Base-by-base conservation (phyloP, 2,329 filamentous ascomycete genomes). In the Scytalidium sp. region DNA sequence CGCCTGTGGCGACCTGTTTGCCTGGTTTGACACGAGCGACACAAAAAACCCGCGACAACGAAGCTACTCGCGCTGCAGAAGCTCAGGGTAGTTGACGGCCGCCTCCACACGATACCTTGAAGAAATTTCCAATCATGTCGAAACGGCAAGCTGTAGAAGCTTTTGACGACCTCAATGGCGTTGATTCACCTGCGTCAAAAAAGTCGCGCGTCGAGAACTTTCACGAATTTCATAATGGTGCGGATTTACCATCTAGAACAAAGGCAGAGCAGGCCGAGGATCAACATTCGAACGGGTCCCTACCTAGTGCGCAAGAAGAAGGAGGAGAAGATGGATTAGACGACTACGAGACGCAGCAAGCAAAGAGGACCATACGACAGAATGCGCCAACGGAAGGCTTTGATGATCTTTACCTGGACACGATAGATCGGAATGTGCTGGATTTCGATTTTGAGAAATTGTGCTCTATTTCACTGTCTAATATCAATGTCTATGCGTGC, bases 371-470 rank as follows among this genome's bases (percentile, higher is more conserved):
- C 19, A 75, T 75, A 57, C 83, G 90, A 56, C 91, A 96, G 67
- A 76, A 77, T 45, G 89, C 87, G 41, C 91, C 93, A 15, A 82
- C 88, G 27, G 88, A 88, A 66, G 93, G 93, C 54, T 99, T 97
- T 74, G 86, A 88, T 62, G 93, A 99, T 68, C 84, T 99, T 22
- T 99, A 99, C 68, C 88, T 99, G 60, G 94, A 99, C 74, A 97
- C 94, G 11, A 95, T 99, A 71, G 85, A 96, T 69, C 89, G 94
- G 63, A 84, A 86, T 64, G 85, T 96, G 43, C 84, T 97, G 50
- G 94, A 99, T 70, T 97, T 97, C 67, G 94, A 99, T 70, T 99
- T 99, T 67, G 94, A 99, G 68, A 99, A 99, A 76, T 83, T 97
- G 11, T 99, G 94, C 73, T 97, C 93, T 20, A 80, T 99, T 58